A percentile compares a stretch with the other conserved stretches of the same genome.
These are phyloP conservation scores for Sporothrix protearum DNA, from an alignment of 2,329 filamentous ascomycete genomes.

Conservation along the genomic window DNA sequence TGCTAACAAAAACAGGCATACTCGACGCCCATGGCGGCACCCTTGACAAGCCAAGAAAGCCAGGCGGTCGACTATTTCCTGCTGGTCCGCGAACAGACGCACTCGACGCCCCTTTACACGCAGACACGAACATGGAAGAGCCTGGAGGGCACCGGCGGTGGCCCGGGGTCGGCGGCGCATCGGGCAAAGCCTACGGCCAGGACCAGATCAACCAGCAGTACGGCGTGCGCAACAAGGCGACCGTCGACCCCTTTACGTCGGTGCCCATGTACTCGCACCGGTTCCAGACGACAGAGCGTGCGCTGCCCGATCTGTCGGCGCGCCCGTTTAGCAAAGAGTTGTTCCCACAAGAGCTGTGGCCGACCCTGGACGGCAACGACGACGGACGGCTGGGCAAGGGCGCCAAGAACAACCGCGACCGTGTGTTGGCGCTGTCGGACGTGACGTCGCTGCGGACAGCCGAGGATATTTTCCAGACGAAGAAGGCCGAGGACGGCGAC, in stretches of 20 bases:
- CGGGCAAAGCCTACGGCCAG: slow-evolving; percentile 48
- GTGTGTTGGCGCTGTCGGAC: slow-evolving; percentile 43
- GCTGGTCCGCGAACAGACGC: slow-evolving; percentile 55
- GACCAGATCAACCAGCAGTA: slow-evolving; percentile 57
- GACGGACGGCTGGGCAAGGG: slow-evolving; percentile 26
- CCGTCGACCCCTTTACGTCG: slow-evolving; percentile 55
- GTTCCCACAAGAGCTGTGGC: slow-evolving; percentile 55
- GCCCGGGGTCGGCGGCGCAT: slow-evolving; percentile 32
- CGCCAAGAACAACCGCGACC: slow-evolving; percentile 37
- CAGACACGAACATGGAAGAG: slow-evolving; percentile 45
- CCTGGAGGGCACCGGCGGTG: slow-evolving; percentile 31
- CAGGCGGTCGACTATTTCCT: slow-evolving; percentile 51
- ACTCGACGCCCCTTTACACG: slow-evolving; percentile 55
- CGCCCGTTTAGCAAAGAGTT: slow-evolving; percentile 49
- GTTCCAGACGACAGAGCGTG: slow-evolving; percentile 50
- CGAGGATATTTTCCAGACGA: slow-evolving; percentile 47
- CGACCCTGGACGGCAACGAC: slow-evolving; percentile 51
- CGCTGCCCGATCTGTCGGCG: slow-evolving; percentile 52
- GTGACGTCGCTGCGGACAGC: slow-evolving; percentile 49
- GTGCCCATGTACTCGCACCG: slow-evolving; percentile 57
- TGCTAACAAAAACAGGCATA: slow-evolving; percentile 43
- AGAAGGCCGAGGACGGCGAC: slow-evolving; percentile 6
- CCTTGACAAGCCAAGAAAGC: slow-evolving; percentile 45
- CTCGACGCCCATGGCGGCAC: slow-evolving; percentile 45
- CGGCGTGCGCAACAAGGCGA: slow-evolving; percentile 53